Evolutionary conservation across 2,329 filamentous ascomycete species (phyloP).

Genomic region (Neonectria magnoliae): DNA sequence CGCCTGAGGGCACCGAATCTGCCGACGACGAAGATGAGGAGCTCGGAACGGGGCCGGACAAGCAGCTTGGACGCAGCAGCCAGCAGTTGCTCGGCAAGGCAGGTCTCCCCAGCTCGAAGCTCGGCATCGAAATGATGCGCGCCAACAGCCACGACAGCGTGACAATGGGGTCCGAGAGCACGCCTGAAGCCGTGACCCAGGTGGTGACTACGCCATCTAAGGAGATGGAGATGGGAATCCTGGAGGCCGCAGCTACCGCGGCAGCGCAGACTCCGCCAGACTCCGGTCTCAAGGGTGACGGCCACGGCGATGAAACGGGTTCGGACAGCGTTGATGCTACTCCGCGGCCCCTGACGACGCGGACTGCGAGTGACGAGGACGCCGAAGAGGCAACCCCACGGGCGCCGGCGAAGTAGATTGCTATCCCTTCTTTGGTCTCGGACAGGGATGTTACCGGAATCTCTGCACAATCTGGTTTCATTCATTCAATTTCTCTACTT

Average conservation of each 20-base stretch:
- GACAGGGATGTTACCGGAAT: neutral
- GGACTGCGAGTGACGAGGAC: slow-evolving; percentile 25
- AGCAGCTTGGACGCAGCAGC: slow-evolving; percentile 59
- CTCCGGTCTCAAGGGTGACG: slow-evolving; percentile 23
- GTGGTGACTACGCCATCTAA: slow-evolving; percentile 60
- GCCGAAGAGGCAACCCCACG: slow-evolving; percentile 55
- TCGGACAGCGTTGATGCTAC: slow-evolving; percentile 53
- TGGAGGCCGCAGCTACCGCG: slow-evolving; percentile 32
- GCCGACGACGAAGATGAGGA: slow-evolving; percentile 97
- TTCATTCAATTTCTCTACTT: slow-evolving; percentile 15
- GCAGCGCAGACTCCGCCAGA: slow-evolving; percentile 41
- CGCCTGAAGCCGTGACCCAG: slow-evolving; percentile 62
- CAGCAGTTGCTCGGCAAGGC: slow-evolving; percentile 56
- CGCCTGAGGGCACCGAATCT: slow-evolving; percentile 80
- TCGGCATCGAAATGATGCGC: slow-evolving; percentile 97
- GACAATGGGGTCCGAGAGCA: slow-evolving; percentile 60
- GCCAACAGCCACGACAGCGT: slow-evolving; percentile 93
- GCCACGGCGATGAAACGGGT: slow-evolving; percentile 17
- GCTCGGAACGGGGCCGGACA: slow-evolving; percentile 64
- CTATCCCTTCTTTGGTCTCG: neutral
- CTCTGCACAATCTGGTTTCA: slow-evolving; percentile 17
- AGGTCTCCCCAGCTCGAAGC: slow-evolving; percentile 80
- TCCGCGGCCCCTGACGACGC: slow-evolving; percentile 50
- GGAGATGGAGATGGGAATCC: slow-evolving; percentile 48
- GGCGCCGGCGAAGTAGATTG: slow-evolving; percentile 42